A percentile compares a stretch with the other conserved stretches of the same genome.
Evolutionary conservation across 2,329 filamentous ascomycete species (phyloP).

Genomic region (Nectriaceae sp.): DNA sequence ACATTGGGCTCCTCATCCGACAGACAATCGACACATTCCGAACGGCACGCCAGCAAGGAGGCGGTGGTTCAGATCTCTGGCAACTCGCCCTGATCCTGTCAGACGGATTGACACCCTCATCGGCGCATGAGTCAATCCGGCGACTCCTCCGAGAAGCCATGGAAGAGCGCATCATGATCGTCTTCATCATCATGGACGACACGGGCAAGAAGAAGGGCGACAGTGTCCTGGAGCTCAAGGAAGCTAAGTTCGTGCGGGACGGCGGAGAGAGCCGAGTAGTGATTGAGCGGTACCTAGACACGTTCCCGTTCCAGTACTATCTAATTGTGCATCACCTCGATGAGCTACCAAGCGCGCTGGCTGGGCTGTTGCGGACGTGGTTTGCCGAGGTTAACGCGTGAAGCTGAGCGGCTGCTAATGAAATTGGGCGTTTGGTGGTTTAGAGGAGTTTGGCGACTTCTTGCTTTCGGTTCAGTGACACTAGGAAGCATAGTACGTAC

Average conservation of each 20-base stretch:
- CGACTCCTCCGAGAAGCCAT: conserved; percentile 83
- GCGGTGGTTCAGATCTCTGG: conserved; percentile 73
- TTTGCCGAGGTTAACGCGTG: conserved; percentile 71
- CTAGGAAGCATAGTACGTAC: neutral
- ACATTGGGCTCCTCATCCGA: conserved; percentile 77
- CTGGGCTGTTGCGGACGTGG: conserved; percentile 90
- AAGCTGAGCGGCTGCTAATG: conserved; percentile 2
- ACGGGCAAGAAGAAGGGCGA: conserved; percentile 49
- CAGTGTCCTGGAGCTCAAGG: conserved; percentile 84
- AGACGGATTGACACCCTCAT: conserved; percentile 84
- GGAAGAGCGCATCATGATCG: conserved; percentile 95
- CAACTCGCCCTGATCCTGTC: conserved; percentile 92
- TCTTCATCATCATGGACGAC: conserved; percentile 94
- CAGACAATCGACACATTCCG: conserved; percentile 81
- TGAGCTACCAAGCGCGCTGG: conserved; percentile 86
- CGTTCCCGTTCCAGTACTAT: conserved; percentile 97
- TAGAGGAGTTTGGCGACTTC: neutral
- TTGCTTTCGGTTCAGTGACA: neutral
- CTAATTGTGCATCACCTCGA: conserved; percentile 89
- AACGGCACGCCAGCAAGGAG: conserved; percentile 65
- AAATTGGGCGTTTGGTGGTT: conserved; percentile 1
- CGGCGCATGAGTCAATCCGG: conserved; percentile 79
- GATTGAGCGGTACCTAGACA: conserved; percentile 90
- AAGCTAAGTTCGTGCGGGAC: conserved; percentile 78
- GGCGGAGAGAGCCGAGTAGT: conserved; percentile 67